Conservation (phyloP, 495 filamentous ascomycete genomes). For the Letharia lupina region DNA sequence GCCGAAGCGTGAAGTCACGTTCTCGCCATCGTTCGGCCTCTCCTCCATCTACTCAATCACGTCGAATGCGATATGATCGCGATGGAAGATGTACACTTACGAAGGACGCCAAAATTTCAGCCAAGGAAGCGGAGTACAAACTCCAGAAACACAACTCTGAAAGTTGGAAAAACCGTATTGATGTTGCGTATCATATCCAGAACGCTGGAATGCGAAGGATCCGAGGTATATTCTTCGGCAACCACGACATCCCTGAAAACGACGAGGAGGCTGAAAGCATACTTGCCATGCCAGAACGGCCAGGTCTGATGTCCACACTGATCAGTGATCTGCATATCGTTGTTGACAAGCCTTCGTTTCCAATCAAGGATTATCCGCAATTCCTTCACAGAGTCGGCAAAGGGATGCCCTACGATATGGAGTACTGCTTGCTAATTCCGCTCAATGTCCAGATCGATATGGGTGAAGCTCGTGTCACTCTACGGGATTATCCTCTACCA, state of each 20-base stretch:
- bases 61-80: constrained; percentile 68
- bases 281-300: constrained; percentile 77
- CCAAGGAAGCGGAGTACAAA: constrained; percentile 62
- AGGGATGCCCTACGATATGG: constrained; percentile 84
- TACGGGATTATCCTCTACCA: constrained; percentile 91
- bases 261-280: constrained; percentile 76
- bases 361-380: constrained; percentile 64
- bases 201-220: constrained; percentile 69
- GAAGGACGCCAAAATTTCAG: constrained; percentile 57
- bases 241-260: constrained; percentile 72
- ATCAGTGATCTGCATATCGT: constrained; percentile 79
- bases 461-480: constrained; percentile 75
- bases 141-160: constrained; percentile 75
- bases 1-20: constrained; percentile 34
- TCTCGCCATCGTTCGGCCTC: constrained; percentile 27
- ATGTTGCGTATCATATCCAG: constrained; percentile 60
- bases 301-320: constrained; percentile 68
- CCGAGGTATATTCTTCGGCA: constrained; percentile 70
- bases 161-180: constrained; percentile 89
- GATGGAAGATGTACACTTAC: constrained; percentile 64
- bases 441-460: constrained; percentile 85
- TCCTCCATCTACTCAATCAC: constrained; percentile 20
- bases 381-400: constrained; percentile 88
- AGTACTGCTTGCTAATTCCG: constrained; percentile 81
- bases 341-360: constrained; percentile 91